Evolutionary conservation across 2,329 filamentous ascomycete species (phyloP).

Genomic region (Diplodia seriata): DNA sequence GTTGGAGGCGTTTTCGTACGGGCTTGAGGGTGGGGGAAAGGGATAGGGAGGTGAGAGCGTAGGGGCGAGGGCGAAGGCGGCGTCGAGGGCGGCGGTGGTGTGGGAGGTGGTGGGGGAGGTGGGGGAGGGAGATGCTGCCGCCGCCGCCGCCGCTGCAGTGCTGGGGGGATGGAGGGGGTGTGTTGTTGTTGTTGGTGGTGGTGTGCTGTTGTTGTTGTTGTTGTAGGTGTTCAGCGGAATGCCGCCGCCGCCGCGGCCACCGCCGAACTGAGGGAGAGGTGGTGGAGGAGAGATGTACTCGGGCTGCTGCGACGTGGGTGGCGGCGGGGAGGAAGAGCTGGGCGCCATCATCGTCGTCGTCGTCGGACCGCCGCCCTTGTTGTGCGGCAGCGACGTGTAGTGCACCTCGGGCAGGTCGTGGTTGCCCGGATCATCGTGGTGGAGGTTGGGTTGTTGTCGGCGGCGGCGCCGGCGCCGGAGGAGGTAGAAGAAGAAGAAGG

Average conservation of each 20-base stretch:
- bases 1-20: neutral
- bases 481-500: neutral
- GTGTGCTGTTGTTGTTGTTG: neutral
- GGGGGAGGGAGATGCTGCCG: neutral
- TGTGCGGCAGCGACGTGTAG: slow-evolving; percentile 5
- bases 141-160: no score
- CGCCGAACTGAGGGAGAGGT: no score
- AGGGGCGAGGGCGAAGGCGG: neutral
- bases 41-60: no score
- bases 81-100: neutral
- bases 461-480: neutral
- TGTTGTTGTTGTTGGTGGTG: no score
- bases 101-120: neutral
- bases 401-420: slow-evolving; percentile 2
- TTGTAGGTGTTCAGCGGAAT: neutral
- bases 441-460: neutral
- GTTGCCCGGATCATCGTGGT: neutral
- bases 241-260: neutral
- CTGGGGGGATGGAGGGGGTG: no score
- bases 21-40: neutral
- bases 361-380: neutral
- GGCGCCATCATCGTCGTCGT: neutral
- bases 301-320: neutral
- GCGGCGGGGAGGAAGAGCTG: no score
- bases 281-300: neutral